Conservation (phyloP, 148 eudicot genomes). For the Diospyros kaki region DNA sequence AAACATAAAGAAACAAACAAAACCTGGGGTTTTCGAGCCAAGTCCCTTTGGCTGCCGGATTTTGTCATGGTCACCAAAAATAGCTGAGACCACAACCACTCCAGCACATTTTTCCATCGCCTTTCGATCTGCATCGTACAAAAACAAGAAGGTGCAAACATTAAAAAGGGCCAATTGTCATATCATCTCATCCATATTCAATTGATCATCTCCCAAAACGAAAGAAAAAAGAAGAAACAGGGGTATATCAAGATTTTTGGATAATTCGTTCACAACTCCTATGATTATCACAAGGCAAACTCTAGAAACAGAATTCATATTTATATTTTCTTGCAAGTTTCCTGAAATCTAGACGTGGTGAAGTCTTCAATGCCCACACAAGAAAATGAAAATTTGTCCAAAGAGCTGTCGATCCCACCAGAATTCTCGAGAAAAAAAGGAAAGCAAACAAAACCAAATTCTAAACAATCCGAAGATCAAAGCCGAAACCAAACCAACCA, state of each 20-base stretch:
- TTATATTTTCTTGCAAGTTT: too few relatives aligned
- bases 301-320: too few relatives aligned
- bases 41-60: slow-evolving; percentile 84
- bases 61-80: slow-evolving; percentile 87
- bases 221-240: neutral
- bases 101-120: slow-evolving; percentile 63
- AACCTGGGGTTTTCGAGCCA: slow-evolving; percentile 68
- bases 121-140: slow-evolving; percentile 39
- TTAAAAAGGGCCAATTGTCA: neutral
- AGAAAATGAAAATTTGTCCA: too few relatives aligned
- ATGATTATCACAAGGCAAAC: neutral
- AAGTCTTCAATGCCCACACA: too few relatives aligned
- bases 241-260: neutral
- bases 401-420: too few relatives aligned
- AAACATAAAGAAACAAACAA: slow-evolving; percentile 83
- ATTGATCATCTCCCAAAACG: neutral
- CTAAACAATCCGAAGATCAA: too few relatives aligned
- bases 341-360: too few relatives aligned
- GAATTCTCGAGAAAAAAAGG: too few relatives aligned
- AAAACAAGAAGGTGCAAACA: neutral
- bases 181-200: neutral
- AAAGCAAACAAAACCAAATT: too few relatives aligned
- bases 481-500: slow-evolving; percentile 38
- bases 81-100: slow-evolving; percentile 83
- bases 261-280: too few relatives aligned